Base-by-base conservation (phyloP, 225 moss, liverwort and hornwort genomes). In the Polytrichum commune region DNA sequence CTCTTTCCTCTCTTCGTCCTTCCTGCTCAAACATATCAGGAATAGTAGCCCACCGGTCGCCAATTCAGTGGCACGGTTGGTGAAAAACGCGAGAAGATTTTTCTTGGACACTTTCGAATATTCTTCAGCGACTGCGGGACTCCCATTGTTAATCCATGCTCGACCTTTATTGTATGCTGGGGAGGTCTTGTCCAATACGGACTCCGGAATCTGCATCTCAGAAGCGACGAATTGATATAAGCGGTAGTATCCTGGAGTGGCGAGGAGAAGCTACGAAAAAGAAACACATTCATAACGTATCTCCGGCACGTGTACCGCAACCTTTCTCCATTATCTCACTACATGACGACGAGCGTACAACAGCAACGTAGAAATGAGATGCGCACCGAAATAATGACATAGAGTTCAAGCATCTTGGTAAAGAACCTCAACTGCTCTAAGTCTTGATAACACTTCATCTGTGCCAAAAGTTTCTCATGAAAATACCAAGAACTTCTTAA, bases 31-130 rank as follows among this genome's bases (percentile, higher is more conserved):
- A 60, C 72, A 55, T 72, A 75, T 78, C 69, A 83, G 66, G 54
- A 82, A 78, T 1, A 83, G 67, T 20, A 83, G 69, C n/a, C 83
- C 83, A 20, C 83, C 83, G 13, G 83, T 72, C 7, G 74, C 76
- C 79, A 83, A 26, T 62, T 84, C 84, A 10, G 64, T 60, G 54
- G 70, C 77, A 20, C 80, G 80, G 58, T 80, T 22, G 9, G 77
- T 69, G 73, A 80, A 80, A 70, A 80, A 84, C 2, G 74, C 58
- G 24, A 63, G 63, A 27, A 80, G 69, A 70, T 81, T 71, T 60
- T 69, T 60, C 33, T 65, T 74, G 19, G 74, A 80, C 60, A 80
- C 77, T 54, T 68, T 79, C 27, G 80, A 73, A 62, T 35, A 80
- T 71, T 81, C 84, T 20, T 80, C 79, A 24, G 79, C 83, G 22